Evolutionary conservation across 192 early-diverging fungal species (phyloP), one percentile per base, ranked within the genome.

Genomic region (Lobosporangium transversale): DNA sequence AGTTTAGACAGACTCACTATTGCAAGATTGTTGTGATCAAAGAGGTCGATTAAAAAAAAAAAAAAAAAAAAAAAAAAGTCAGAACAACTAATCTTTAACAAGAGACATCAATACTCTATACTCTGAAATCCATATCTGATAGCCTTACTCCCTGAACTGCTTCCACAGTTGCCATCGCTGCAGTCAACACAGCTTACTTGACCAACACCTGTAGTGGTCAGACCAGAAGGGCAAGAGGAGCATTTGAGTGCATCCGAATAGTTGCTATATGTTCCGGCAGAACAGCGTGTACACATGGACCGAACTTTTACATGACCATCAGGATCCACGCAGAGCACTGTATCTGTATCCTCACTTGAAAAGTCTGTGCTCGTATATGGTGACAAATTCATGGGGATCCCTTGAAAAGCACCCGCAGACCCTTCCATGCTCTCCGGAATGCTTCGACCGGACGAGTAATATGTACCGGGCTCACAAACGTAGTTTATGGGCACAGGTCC

Each of bases 231-330:
- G 21, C 73, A 76, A 0, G 40, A 23, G 6, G 20, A 27, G 36
- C 73, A 76, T 14, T 58, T 2, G 0, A 2, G 0, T 26, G 64
- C 51, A 45, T 76, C 73, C 2, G 73, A 55, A 9, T n/a, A 3
- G 15, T 66, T 66, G 26, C 53, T 67, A 31, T 42, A 66, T 21
- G 29, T 8, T 7, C 59, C 59, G 4, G 9, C 17, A 6, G 53
- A 3, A 49, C 73, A 76, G 31, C 73, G 50, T 5, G 58, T 50
- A 20, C 73, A 76, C 36, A 62, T 30, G 1, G 64, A 67, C 47
- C 51, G 63, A 18, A 76, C 20, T 37, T 32, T 37, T 35, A 76
- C 36, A 29, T 67, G 58, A 3, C 60, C 54, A 27, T 29, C 17
- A 14, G 20, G 18, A 45, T 62, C 59, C 15, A 27, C 9, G 24